These are phyloP conservation scores for Eucalyptus pauciflora DNA, from an alignment of 345 rosid genomes.

Conservation along the genomic window DNA sequence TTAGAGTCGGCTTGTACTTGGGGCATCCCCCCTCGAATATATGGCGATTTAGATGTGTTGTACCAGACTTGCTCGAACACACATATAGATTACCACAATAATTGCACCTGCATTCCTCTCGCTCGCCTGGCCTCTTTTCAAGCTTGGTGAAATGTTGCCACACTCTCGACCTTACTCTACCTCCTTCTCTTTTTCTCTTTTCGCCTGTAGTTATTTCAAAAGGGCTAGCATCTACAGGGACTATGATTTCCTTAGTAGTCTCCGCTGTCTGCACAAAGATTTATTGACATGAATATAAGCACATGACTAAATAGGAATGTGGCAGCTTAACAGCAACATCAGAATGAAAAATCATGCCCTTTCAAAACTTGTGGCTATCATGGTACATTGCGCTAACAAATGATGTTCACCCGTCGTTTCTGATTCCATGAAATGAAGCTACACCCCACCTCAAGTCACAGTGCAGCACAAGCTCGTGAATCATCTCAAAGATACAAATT, in stretches of 20 bases:
- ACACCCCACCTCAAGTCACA: neutral
- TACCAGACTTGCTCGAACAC: neutral
- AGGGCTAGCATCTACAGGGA: neutral
- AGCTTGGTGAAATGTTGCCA: neutral
- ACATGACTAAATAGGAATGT: neutral
- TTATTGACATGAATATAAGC: neutral
- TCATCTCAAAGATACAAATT: neutral
- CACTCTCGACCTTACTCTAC: neutral
- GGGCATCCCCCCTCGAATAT: neutral
- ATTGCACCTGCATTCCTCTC: neutral
- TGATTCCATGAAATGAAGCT: neutral
- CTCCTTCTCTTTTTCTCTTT: neutral
- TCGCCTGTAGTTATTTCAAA: neutral
- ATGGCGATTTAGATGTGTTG: neutral
- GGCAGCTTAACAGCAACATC: neutral
- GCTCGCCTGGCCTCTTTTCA: neutral
- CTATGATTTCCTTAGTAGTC: neutral
- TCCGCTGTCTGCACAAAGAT: neutral
- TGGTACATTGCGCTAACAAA: neutral
- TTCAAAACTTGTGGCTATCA: neutral
- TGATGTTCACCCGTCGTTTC: neutral
- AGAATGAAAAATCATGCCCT: neutral
- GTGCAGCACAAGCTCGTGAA: neutral
- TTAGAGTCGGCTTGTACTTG: neutral
- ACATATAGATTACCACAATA: neutral